Base-by-base conservation (phyloP, 2,329 filamentous ascomycete genomes). In the Aspergillus sergii region DNA sequence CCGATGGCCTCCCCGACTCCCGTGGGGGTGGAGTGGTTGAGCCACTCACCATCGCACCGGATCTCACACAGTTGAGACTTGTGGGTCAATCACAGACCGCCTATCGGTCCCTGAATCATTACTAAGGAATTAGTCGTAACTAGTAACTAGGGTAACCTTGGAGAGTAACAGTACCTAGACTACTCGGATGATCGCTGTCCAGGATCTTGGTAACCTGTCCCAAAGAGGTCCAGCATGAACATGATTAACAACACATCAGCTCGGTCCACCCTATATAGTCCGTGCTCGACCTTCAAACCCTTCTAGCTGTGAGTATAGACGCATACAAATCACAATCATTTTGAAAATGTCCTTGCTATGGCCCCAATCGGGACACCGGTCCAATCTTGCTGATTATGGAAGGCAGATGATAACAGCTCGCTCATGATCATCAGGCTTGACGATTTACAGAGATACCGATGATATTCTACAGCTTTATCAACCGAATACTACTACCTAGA, bases 181-280 rank as follows among this genome's bases (percentile, higher is more conserved):
- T 55, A n/a, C 51, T 46, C 58, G 39, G 57, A 58, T 64, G 63
- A 62, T 66, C 61, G 64, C 61, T 58, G 48, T 43, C 34, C 55
- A 55, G 59, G 55, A 48, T 50, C 57, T 57, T 36, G 57, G 48
- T 32, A 51, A 21, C 4, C 28, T 51, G 19, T 34, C 28, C 28
- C 16, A 43, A 58, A 23, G 7, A 36, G 16, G 26, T 34, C 34
- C 28, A 32, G 45, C 39, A 60, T 46, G 28, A 63, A 58, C 56
- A 58, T 53, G 59, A 62, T 66, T 55, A 51, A 51, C 63, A 57
- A 54, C 57, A 58, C 39, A 63, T 61, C 56, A 34, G n/a, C 56
- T n/a, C 50, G 36, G 48, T 23, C 39, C 60, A 62, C 60, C 56
- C 50, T 58, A 64, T 62, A 50, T 61, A 41, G 41, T 61, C 58